A percentile compares a stretch with the other conserved stretches of the same genome.
Conservation (phyloP, 2,329 filamentous ascomycete genomes). For the Phaeosphaeria sp. region DNA sequence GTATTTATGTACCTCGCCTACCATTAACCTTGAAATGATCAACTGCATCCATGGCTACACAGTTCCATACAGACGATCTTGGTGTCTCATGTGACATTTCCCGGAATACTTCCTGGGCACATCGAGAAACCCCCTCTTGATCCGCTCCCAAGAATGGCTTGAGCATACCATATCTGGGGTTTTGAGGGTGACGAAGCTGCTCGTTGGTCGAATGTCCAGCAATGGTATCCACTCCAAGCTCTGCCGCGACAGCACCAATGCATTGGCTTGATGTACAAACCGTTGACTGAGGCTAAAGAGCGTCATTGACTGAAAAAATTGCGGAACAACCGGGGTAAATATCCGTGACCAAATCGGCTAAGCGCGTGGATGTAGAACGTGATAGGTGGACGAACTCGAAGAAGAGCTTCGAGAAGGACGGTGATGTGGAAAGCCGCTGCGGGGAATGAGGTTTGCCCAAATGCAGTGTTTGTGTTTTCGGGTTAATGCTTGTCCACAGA, state of each 20-base stretch:
- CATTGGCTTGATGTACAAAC: constrained; percentile 18
- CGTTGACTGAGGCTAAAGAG: constrained; percentile 13
- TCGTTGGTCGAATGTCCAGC: constrained; percentile 21
- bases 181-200: constrained; percentile 11
- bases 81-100: constrained; percentile 11
- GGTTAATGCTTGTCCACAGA: neutral
- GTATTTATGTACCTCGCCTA: constrained; percentile 18
- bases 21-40: neutral
- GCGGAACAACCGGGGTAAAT: constrained; percentile 26
- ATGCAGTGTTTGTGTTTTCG: neutral
- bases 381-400: constrained; percentile 35
- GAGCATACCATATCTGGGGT: constrained; percentile 5
- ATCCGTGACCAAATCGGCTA: constrained; percentile 32
- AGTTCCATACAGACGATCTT: constrained; percentile 7
- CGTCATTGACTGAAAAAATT: constrained; percentile 24
- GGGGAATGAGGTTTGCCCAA: constrained; percentile 10
- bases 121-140: constrained; percentile 16
- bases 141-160: constrained; percentile 9
- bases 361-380: constrained; percentile 2
- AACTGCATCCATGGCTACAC: neutral
- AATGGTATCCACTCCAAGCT: constrained; percentile 27
- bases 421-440: constrained; percentile 11
- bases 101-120: constrained; percentile 20
- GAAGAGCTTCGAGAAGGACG: constrained; percentile 24
- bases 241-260: constrained; percentile 17